phyloP scores from a whole-genome alignment of 768 basidiomycete species.

The Tylopilus felleus region DNA sequence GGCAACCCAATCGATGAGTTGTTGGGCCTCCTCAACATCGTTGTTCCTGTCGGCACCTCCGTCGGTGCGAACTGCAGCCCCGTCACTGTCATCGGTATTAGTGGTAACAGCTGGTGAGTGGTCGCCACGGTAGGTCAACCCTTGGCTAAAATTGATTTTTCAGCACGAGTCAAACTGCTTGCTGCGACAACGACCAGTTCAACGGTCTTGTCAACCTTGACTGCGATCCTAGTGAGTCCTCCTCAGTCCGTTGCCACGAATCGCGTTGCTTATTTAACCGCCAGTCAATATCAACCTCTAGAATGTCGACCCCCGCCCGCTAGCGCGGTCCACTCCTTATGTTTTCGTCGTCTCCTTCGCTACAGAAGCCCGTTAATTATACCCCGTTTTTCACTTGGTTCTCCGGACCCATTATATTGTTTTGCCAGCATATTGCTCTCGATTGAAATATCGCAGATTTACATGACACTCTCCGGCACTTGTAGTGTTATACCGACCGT shows the following conservation, averaged over 20 bases:
- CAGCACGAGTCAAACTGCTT: conserved; percentile 37
- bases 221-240: conserved; percentile 37
- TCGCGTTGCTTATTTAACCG: not conserved
- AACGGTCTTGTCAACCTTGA: conserved; percentile 37
- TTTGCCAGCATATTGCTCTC: not conserved
- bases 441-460: not conserved
- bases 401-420: not conserved
- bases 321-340: conserved; percentile 19
- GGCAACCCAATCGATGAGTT: not conserved
- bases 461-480: not conserved
- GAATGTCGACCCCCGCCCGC: not conserved
- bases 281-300: conserved; percentile 22
- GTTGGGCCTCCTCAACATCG: accelerated
- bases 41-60: accelerated
- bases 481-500: not conserved
- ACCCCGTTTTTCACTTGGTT: conserved; percentile 6
- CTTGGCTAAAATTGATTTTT: not conserved
- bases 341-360: not conserved
- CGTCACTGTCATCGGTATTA: conserved; percentile 12
- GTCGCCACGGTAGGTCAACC: accelerated
- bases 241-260: not conserved
- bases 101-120: conserved; percentile 18
- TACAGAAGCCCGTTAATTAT: conserved; percentile 11
- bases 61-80: conserved; percentile 36
- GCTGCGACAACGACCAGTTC: conserved; percentile 36